A percentile compares a stretch with the other conserved stretches of the same genome.
phyloP scores from a whole-genome alignment of 169 alveolate species.

The Plasmodium gonderi region DNA sequence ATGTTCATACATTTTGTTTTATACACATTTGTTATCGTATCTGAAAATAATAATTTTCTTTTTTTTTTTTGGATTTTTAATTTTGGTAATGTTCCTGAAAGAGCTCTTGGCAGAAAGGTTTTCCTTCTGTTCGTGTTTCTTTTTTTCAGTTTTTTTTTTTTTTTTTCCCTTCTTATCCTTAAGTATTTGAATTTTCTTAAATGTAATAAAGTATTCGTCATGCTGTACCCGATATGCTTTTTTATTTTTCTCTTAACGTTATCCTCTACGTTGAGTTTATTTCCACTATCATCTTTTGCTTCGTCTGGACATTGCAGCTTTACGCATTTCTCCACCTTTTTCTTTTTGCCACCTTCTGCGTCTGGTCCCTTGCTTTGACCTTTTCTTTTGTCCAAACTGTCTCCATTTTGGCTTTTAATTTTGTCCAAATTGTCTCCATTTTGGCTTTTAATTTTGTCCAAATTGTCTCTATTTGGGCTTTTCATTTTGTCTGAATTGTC shows the following conservation, averaged over 20 bases:
- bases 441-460: neutral
- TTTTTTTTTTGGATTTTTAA: constrained; percentile 46
- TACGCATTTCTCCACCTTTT: neutral
- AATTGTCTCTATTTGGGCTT: neutral
- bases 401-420: neutral
- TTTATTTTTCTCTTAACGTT: constrained; percentile 18
- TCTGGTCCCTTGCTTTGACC: neutral
- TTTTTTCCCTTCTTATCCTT: neutral
- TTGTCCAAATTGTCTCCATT: neutral
- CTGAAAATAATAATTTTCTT: constrained; percentile 37
- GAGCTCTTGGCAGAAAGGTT: constrained; percentile 36
- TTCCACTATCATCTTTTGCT: neutral
- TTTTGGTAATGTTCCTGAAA: constrained; percentile 65
- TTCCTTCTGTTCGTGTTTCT: neutral
- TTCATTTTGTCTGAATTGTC: neutral
- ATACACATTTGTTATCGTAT: constrained; percentile 61
- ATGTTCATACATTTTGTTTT: constrained; percentile 77
- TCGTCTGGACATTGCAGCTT: too few relatives aligned
- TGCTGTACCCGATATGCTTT: constrained; percentile 23
- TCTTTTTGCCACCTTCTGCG: neutral
- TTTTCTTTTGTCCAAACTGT: neutral
- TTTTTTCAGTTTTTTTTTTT: constrained; percentile 21
- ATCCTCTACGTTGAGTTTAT: neutral
- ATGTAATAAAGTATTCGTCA: constrained; percentile 15
- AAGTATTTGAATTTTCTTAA: constrained; percentile 12